Base-by-base conservation (phyloP, 1,284 basidiomycete species). In the Moniliophthora roreri region DNA sequence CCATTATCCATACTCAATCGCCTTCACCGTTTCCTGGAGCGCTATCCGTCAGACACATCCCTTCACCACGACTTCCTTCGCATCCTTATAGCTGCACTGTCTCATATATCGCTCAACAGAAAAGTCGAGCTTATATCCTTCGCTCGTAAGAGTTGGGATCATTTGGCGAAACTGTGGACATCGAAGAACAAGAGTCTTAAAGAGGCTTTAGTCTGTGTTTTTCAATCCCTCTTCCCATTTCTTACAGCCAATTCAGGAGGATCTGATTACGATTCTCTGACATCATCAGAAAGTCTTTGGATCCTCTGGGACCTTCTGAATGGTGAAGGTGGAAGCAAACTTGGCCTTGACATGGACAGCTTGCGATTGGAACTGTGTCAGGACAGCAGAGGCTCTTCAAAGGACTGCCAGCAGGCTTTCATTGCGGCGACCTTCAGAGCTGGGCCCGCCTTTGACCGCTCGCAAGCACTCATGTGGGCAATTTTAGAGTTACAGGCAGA, bases 401-500 rank as follows among this genome's bases (percentile, higher is more conserved):
- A 45, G 37, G 24, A 46, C 10, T 57, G 60, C 11, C 54, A 64
- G 36, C 60, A 64, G 10, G 73, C 84, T 15, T 91, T 92, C 58
- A 67, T 78, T 20, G 78, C 82, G 0, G 72, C 66, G 18, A 89
- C 87, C 1, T 91, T 93, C 64, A 73, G 80, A 39, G 78, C 85
- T 40, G 91, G 91, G 2, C 81, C 78, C 71, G 80, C 82, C 57
- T 93, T 98, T 61, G 82, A 83, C 53, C 64, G 79, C 0, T 74
- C 70, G 20, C 85, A 92, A 64, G 90, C 91, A 0, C 66, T 92
- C 35, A 78, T 84, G 0, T 98, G 95, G 95, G 81, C 84, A 1
- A 76, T 86, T 1, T 70, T 95, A 3, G 87, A 95, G 65, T 71
- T 97, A n/a, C 88, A 91, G 56, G 89, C 92, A 4, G 91, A 95